These are phyloP conservation scores for Sphagnurus paluster DNA, from an alignment of 1,284 basidiomycete species.

Conservation along the genomic window DNA sequence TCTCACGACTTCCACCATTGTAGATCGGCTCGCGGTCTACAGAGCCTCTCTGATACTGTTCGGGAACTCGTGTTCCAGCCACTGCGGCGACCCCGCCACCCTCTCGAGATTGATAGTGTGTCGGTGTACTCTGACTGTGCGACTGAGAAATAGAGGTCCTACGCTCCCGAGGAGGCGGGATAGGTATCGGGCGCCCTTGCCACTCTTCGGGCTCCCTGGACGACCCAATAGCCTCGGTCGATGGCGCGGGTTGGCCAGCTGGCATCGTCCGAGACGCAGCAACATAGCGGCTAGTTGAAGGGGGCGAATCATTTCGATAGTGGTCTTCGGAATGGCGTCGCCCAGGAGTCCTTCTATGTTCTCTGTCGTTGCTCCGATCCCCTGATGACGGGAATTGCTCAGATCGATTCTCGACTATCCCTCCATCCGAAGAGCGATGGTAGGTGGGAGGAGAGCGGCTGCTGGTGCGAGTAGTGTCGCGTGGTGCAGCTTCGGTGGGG, in stretches of 20 bases:
- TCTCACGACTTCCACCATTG: no score
- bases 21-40: no score
- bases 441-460: background rate
- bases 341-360: conserved; percentile 4
- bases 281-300: conserved; percentile 19
- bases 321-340: conserved; percentile 11
- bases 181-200: conserved; percentile 4
- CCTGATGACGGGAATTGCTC: conserved; percentile 14
- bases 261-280: conserved; percentile 22
- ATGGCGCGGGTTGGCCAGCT: background rate
- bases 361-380: conserved; percentile 9
- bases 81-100: no score
- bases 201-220: conserved; percentile 4
- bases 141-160: conserved; percentile 14
- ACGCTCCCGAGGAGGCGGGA: conserved; percentile 16
- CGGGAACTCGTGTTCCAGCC: no score
- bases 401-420: conserved; percentile 6
- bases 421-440: conserved; percentile 4
- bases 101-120: no score
- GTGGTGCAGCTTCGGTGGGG: background rate
- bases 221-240: conserved; percentile 3
- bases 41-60: no score
- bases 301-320: conserved; percentile 11
- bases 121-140: no score
- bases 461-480: background rate